Base-by-base conservation (phyloP, 179 eudicot genomes). In the Beta macrorhiza region DNA sequence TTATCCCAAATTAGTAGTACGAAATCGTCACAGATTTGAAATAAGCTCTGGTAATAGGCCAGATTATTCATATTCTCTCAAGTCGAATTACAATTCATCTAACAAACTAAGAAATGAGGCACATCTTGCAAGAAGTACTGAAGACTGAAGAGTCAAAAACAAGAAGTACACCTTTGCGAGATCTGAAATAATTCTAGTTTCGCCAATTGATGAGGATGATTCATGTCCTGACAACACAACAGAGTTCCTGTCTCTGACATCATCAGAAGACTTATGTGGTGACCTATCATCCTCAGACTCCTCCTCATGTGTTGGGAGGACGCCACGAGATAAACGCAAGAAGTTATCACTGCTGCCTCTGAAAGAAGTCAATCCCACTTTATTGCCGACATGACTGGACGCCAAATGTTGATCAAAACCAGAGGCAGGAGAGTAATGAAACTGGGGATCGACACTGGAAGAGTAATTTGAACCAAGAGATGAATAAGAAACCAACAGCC, bases 281-380 rank as follows among this genome's bases (percentile, higher is more conserved):
- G 92, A 87, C 69, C 83, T 86, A 83, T 89, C 91, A 62, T 90
- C 95, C 74, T 90, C 92, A 64, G 84, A 79, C 85, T 91, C 92
- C 82, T 91, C 94, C 77, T 82, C 82, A 79, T 91, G 95, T 57
- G 91, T 90, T 32, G 91, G 84, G 84, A 91, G 95, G 76, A 80
- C 81, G 82, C 83, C 76, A 53, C 81, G 80, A 63, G 85, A 76
- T 82, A 86, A 52, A 59, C 78, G 83, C 80, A 85, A 55, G 78
- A 86, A 86, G 44, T 84, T 84, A 77, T 81, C 83, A 37, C 86
- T 80, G 76, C 91, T 87, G 75, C 83, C 85, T 76, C 87, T 87
- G 75, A 78, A 82, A 58, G 91, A 83, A 64, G 87, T 76, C 78
- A 86, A 82, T 82, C 86, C 82, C 86, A 89, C 74, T 62, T 75